Evolutionary conservation across 805 yeast species (phyloP).

Genomic region (Kodamaea hsintzibuensis): DNA sequence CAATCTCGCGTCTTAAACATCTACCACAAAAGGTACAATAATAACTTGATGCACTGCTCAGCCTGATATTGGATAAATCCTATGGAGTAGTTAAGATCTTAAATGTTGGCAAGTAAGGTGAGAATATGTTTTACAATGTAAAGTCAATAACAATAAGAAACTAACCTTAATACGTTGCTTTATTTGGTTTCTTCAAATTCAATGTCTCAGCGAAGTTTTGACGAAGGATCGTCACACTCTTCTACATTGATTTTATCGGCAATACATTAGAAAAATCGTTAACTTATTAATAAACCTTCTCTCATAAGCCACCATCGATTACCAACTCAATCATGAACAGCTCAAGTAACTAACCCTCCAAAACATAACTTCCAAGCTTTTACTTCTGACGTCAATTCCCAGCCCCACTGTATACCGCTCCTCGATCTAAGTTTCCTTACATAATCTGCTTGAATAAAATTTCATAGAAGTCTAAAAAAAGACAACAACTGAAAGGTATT

Average conservation of each 20-base stretch:
- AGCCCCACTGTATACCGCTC: not conserved
- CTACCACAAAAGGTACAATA: not conserved
- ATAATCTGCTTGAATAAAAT: not conserved
- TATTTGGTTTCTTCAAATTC: too few species aligned
- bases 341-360: not conserved
- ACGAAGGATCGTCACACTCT: too few species aligned
- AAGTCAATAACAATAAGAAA: too few species aligned
- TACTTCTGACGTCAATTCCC: not conserved
- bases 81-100: not conserved
- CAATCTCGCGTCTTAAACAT: not conserved
- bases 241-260: too few species aligned
- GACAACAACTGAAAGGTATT: not conserved
- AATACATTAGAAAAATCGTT: too few species aligned
- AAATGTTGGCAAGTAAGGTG: too few species aligned
- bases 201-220: too few species aligned
- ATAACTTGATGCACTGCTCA: not conserved
- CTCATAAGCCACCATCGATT: not conserved
- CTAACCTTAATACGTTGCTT: too few species aligned
- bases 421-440: not conserved
- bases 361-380: not conserved
- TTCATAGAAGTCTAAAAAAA: constrained; percentile 8
- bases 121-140: too few species aligned
- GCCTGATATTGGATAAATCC: not conserved
- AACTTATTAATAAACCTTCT: too few species aligned
- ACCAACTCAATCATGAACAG: not conserved